Conservation (phyloP, 352 stramenopile genomes). For the Phytophthora rubi region DNA sequence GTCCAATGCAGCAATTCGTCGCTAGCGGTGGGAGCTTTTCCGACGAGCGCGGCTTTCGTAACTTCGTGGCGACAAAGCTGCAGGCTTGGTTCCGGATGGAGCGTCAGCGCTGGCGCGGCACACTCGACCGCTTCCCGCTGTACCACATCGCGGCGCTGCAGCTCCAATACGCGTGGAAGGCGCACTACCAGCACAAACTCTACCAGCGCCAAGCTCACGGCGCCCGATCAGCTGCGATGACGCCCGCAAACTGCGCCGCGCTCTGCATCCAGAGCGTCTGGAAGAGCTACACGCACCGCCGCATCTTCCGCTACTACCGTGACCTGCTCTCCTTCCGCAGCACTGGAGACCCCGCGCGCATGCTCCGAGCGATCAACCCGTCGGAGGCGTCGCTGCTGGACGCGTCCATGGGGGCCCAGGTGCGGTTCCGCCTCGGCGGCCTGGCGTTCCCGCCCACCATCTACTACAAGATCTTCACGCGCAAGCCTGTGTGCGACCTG, state of each 20-base stretch:
- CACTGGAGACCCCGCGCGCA: conserved; percentile 74
- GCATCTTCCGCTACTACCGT: conserved; percentile 83
- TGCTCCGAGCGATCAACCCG: conserved; percentile 88
- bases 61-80: conserved; percentile 64
- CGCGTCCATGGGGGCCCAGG: conserved; percentile 76
- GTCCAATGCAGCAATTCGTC: conserved; percentile 83
- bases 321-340: conserved; percentile 85
- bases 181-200: conserved; percentile 52
- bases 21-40: conserved; percentile 50
- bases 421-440: conserved; percentile 90
- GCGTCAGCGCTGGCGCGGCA: conserved; percentile 48
- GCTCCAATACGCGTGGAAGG: conserved; percentile 79
- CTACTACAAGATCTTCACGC: conserved; percentile 95
- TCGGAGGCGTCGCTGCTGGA: conserved; percentile 79
- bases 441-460: conserved; percentile 91
- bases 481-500: conserved; percentile 86
- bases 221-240: conserved; percentile 20
- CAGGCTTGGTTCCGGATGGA: conserved; percentile 81
- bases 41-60: conserved; percentile 62
- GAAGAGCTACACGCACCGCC: conserved; percentile 76
- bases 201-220: conserved; percentile 25
- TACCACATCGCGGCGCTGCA: conserved; percentile 90
- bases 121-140: conserved; percentile 61
- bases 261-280: conserved; percentile 65
- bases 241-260: conserved; percentile 50